These are phyloP conservation scores for Trichoderma citrinoviride DNA, from an alignment of 2,329 filamentous ascomycete genomes.

Conservation along the genomic window DNA sequence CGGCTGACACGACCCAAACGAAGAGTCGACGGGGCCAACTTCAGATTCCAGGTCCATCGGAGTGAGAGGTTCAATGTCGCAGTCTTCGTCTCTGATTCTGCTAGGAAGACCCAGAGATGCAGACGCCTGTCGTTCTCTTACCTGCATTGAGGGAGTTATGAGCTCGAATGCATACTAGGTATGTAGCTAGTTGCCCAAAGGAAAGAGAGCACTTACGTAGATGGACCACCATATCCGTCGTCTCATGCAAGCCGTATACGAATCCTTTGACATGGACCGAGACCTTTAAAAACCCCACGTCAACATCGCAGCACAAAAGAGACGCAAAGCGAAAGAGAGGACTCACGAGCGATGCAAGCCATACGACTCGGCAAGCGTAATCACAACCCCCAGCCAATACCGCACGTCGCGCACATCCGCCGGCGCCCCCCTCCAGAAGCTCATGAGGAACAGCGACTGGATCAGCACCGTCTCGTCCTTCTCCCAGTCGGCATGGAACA, in stretches of 20 bases:
- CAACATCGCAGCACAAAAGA: neutral
- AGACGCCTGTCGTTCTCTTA: conserved; percentile 39
- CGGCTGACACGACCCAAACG: conserved; percentile 33
- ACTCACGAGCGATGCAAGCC: conserved; percentile 43
- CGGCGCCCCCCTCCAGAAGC: conserved; percentile 53
- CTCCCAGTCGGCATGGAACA: conserved; percentile 54
- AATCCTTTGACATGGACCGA: conserved; percentile 31
- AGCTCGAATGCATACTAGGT: neutral
- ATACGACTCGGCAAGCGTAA: conserved; percentile 50
- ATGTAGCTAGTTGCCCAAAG: neutral
- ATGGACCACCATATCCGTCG: conserved; percentile 55
- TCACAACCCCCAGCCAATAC: conserved; percentile 51
- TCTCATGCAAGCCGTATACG: conserved; percentile 36
- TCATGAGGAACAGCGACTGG: conserved; percentile 53
- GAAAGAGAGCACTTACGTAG: conserved; percentile 40
- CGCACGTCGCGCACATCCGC: conserved; percentile 47
- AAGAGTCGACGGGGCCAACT: conserved; percentile 25
- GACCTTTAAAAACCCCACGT: conserved; percentile 23
- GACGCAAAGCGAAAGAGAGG: neutral
- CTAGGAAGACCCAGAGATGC: conserved; percentile 38
- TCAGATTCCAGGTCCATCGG: conserved; percentile 33
- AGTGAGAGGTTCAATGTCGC: conserved; percentile 38
- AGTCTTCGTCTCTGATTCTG: conserved; percentile 40
- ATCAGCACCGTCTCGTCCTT: conserved; percentile 49
- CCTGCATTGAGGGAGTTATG: conserved; percentile 25